Conservation (phyloP, 2,329 filamentous ascomycete species). For the Calonectria hawksworthii region DNA sequence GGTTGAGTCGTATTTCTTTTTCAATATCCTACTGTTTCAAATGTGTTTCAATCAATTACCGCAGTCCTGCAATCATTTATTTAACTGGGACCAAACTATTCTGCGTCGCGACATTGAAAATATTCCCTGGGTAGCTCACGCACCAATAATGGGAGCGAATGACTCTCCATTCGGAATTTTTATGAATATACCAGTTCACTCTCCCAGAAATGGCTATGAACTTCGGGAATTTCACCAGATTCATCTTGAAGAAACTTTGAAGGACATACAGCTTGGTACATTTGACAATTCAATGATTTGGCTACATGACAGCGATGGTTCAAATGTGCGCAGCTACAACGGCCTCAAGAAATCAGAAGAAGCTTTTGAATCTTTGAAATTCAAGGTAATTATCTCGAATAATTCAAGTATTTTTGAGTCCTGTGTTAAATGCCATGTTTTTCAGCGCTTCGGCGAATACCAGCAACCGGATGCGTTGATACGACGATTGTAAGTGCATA, state of each 20-base stretch:
- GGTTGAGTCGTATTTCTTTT: too few species aligned
- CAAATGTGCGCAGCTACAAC: not conserved
- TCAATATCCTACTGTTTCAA: not conserved
- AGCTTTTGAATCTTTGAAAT: not conserved
- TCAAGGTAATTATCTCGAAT: not conserved
- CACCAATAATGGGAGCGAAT: not conserved
- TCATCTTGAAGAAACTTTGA: not conserved
- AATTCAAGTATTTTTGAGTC: not conserved
- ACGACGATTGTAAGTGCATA: not conserved
- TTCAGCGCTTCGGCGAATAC: not conserved
- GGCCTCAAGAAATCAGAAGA: not conserved
- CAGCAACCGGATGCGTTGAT: not conserved
- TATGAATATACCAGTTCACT: not conserved
- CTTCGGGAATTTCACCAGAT: not conserved
- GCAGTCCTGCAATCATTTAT: not conserved
- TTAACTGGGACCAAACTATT: not conserved
- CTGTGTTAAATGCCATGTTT: not conserved
- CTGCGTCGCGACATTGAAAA: not conserved
- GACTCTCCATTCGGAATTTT: not conserved
- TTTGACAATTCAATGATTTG: not conserved
- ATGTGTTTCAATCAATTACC: not conserved
- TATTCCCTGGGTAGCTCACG: not conserved
- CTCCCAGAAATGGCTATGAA: not conserved
- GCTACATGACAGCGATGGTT: not conserved
- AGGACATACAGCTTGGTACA: not conserved